Base-by-base conservation (phyloP, 164 flowering plant genomes). In the Nymphaea thermarum region DNA sequence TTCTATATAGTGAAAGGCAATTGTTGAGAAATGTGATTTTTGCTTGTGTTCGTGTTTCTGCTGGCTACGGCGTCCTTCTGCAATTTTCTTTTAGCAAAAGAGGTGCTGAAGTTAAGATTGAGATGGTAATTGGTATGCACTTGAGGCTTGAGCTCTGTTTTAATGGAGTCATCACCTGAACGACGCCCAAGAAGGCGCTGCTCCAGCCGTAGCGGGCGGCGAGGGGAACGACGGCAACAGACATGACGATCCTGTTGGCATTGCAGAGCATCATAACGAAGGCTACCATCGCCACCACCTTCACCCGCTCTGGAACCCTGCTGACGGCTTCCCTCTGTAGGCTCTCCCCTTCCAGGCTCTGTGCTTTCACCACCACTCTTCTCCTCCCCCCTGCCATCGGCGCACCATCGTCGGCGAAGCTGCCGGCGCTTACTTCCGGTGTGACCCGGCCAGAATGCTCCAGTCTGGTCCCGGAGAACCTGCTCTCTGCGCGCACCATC, bases 231-330 rank as follows among this genome's bases (percentile, higher is more conserved):
- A 93, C 70, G 5, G 96, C 96, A 4, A 93, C 98, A 6, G 96
- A 90, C 98, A 93, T 93, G 5, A 93, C 98, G 11, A 88, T 94
- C 36, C 96, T 77, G 65, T 88, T 91, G 7, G 98, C 98, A 80
- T 88, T 93, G 67, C 93, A 90, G 36, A 93, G 71, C 62, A 93
- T 84, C 98, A 93, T 90, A 2, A 81, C 90, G 11, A 79, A 74
- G 5, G 96, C 98, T 78, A 83, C 65, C 64, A 93, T 60, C 6
- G 80, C 77, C 84, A 80, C 98, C 82, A 93, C 98, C 82, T 87
- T 87, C 60, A 84, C 68, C 74, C 98, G 83, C 87, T 86, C 96
- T 64, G 89, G 83, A 66, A 83, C 70, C 36, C 18, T 47, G 55
- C 55, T 47, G 55, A 7, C 12, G 12, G 55, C 55, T 6, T 7